A percentile compares a stretch with the other conserved stretches of the same genome.
Evolutionary conservation across 2,329 filamentous ascomycete genomes (phyloP).

Genomic region (Tolypocladium cylindrosporum): DNA sequence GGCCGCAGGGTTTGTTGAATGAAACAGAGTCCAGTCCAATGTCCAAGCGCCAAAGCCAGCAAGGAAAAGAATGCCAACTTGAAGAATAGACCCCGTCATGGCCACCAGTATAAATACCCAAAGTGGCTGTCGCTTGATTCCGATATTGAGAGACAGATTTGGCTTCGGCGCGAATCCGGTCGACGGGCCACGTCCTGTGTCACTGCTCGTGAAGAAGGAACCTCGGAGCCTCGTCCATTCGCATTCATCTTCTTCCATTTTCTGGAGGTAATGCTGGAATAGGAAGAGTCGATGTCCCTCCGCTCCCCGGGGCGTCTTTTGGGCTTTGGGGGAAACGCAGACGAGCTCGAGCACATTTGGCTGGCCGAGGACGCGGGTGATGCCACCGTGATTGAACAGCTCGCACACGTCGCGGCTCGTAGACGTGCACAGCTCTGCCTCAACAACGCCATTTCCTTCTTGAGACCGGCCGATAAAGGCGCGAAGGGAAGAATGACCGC

Average conservation of each 20-base stretch:
- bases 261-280: background rate
- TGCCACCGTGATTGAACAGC: constrained; percentile 20
- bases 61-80: constrained; percentile 7
- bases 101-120: constrained; percentile 6
- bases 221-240: background rate
- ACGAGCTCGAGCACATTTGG: constrained; percentile 22
- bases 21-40: constrained; percentile 4
- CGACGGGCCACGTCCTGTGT: background rate
- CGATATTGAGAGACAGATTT: constrained; percentile 7
- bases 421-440: constrained; percentile 29
- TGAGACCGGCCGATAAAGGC: constrained; percentile 28
- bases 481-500: constrained; percentile 16
- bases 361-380: constrained; percentile 21
- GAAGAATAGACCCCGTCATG: constrained; percentile 5
- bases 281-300: background rate
- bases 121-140: constrained; percentile 3
- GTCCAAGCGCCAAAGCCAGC: constrained; percentile 9
- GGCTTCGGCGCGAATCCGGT: constrained; percentile 3
- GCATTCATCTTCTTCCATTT: background rate
- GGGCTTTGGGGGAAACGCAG: background rate
- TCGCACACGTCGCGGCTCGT: constrained; percentile 29
- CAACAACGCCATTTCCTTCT: constrained; percentile 20
- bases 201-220: background rate
- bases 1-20: background rate
- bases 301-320: background rate